phyloP scores from a whole-genome alignment of 176 grass and related monocot species.

The Rhynchospora pubera region DNA sequence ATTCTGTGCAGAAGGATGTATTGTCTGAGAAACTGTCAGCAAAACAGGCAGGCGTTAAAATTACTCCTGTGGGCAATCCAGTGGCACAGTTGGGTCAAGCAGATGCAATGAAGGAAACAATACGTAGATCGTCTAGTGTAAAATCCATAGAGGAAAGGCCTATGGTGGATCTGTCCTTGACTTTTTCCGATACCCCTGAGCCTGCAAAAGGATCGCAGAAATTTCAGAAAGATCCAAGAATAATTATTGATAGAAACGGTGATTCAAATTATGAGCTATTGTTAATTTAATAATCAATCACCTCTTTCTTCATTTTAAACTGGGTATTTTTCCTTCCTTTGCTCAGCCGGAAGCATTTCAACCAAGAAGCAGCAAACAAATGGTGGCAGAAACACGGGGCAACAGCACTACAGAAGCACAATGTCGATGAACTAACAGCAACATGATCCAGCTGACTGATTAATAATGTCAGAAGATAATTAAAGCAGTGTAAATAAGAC shows the following conservation, averaged over 20 bases:
- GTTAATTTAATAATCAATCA: neutral
- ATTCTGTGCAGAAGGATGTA: slow-evolving; percentile 48
- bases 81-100: slow-evolving; percentile 8
- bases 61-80: neutral
- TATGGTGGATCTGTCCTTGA: slow-evolving; percentile 15
- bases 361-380: slow-evolving; percentile 60
- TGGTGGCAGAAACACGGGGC: slow-evolving; percentile 79
- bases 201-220: slow-evolving; percentile 3
- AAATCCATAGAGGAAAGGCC: slow-evolving; percentile 23
- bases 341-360: slow-evolving; percentile 79
- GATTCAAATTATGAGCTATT: neutral
- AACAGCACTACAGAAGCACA: slow-evolving; percentile 42
- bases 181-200: neutral
- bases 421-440: slow-evolving; percentile 19
- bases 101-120: slow-evolving; percentile 17
- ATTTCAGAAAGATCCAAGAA: slow-evolving; percentile 23
- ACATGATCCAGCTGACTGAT: neutral
- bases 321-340: slow-evolving; percentile 14
- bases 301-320: neutral
- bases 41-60: slow-evolving; percentile 16
- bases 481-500: neutral
- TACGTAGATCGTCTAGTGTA: neutral
- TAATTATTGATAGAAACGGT: slow-evolving; percentile 1
- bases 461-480: neutral
- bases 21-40: slow-evolving; percentile 43